Conservation (phyloP, 352 stramenopile species). For the Phytophthora tubulina region DNA sequence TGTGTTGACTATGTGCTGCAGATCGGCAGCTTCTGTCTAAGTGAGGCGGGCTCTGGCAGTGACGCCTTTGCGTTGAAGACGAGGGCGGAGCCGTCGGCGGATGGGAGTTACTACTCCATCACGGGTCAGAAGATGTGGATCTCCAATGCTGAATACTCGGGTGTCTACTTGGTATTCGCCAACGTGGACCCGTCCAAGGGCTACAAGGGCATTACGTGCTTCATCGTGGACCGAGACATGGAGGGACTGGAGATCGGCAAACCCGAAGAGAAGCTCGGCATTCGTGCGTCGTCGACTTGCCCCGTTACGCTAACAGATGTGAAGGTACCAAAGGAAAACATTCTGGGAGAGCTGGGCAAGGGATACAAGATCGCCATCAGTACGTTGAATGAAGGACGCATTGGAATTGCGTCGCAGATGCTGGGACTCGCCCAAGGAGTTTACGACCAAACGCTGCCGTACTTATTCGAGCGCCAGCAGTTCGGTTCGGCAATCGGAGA, state of each 20-base stretch:
- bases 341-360: conserved; percentile 94
- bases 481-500: conserved; percentile 96
- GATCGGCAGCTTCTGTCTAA: conserved; percentile 97
- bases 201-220: conserved; percentile 98
- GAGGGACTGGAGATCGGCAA: conserved; percentile 95
- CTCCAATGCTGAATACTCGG: conserved; percentile 96
- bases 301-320: conserved; percentile 95
- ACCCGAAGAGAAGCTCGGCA: conserved; percentile 97
- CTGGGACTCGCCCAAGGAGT: conserved; percentile 96
- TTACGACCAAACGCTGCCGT: conserved; percentile 96
- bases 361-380: conserved; percentile 98
- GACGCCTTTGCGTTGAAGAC: conserved; percentile 98
- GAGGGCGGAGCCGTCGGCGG: conserved; percentile 81
- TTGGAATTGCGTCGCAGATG: conserved; percentile 98
- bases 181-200: conserved; percentile 93
- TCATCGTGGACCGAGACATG: conserved; percentile 96
- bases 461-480: conserved; percentile 96
- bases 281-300: conserved; percentile 96
- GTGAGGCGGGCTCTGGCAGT: conserved; percentile 93
- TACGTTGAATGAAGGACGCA: conserved; percentile 96
- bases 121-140: conserved; percentile 99
- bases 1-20: conserved; percentile 37
- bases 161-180: conserved; percentile 97
- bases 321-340: conserved; percentile 93
- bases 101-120: conserved; percentile 95